Evolutionary conservation across 2,329 filamentous ascomycete species (phyloP).

Genomic region (Penicillium palitans): DNA sequence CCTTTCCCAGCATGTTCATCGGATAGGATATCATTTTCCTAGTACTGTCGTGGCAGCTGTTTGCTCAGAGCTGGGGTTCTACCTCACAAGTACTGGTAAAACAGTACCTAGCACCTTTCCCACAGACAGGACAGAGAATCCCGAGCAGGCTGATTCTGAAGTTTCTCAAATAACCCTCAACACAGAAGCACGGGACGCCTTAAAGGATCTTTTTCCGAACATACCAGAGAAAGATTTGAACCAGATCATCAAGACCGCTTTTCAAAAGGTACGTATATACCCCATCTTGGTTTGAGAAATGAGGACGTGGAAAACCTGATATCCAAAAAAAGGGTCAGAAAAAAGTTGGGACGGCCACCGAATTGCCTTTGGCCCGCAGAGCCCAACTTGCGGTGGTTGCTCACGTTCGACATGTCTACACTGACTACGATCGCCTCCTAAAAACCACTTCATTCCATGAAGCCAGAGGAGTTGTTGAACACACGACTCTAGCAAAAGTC

Average conservation of each 20-base stretch:
- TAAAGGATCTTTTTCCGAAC: slow-evolving; percentile 63
- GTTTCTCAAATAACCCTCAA: slow-evolving; percentile 50
- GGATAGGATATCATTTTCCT: slow-evolving; percentile 65
- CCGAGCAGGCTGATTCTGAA: slow-evolving; percentile 31
- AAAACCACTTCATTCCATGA: slow-evolving; percentile 54
- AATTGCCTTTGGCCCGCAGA: slow-evolving; percentile 56
- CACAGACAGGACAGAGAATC: slow-evolving; percentile 26
- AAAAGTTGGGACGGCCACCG: slow-evolving; percentile 58
- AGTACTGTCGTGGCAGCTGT: slow-evolving; percentile 59
- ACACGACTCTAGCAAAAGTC: slow-evolving; percentile 56
- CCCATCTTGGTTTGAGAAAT: background rate
- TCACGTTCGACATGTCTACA: slow-evolving; percentile 63
- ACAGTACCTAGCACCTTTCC: slow-evolving; percentile 41
- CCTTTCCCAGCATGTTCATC: slow-evolving; percentile 61
- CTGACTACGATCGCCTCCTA: slow-evolving; percentile 61
- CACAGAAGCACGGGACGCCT: slow-evolving; percentile 58
- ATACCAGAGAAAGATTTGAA: slow-evolving; percentile 60
- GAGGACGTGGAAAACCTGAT: slow-evolving; percentile 19
- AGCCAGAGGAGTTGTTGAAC: slow-evolving; percentile 57
- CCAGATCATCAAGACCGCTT: slow-evolving; percentile 61
- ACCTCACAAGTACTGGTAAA: slow-evolving; percentile 50
- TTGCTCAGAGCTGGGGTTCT: slow-evolving; percentile 51
- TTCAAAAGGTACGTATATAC: slow-evolving; percentile 53
- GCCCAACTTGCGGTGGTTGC: slow-evolving; percentile 63
- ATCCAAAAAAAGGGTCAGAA: slow-evolving; percentile 48